A percentile compares a stretch with the other conserved stretches of the same genome.
Evolutionary conservation across 2,329 filamentous ascomycete genomes (phyloP).

Genomic region (Lecanicillium sp.): DNA sequence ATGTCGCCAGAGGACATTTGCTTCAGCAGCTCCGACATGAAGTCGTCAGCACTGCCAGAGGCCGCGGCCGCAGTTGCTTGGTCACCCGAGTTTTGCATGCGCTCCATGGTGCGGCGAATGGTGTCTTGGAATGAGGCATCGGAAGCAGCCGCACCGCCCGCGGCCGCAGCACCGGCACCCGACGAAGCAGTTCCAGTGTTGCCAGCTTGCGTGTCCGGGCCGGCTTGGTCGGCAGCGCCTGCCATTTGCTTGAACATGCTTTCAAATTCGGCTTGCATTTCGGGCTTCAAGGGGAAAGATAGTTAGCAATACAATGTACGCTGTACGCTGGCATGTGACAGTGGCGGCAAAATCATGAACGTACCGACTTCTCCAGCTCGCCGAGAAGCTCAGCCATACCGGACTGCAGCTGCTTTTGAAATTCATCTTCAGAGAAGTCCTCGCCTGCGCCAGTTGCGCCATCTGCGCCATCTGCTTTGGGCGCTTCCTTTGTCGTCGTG

Average conservation of each 20-base stretch:
- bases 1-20: conserved; percentile 59
- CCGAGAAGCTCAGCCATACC: conserved; percentile 81
- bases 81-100: conserved; percentile 84
- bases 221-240: conserved; percentile 33
- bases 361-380: conserved; percentile 55
- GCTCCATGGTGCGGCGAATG: conserved; percentile 88
- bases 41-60: conserved; percentile 62
- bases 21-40: conserved; percentile 87
- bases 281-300: conserved; percentile 38
- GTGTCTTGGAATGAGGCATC: conserved; percentile 82
- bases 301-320: neutral
- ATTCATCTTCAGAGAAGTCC: conserved; percentile 61
- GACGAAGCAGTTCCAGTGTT: conserved; percentile 30
- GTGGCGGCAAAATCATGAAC: conserved; percentile 15
- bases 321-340: conserved; percentile 1
- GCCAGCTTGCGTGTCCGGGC: conserved; percentile 17
- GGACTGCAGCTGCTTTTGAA: conserved; percentile 77
- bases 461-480: conserved; percentile 10
- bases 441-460: conserved; percentile 21
- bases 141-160: conserved; percentile 30
- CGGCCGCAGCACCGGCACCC: conserved; percentile 24
- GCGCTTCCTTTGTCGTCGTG: conserved; percentile 1
- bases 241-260: conserved; percentile 66
- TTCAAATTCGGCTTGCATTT: conserved; percentile 74
- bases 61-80: conserved; percentile 73